Evolutionary conservation across 371 early-diverging fungal genomes (phyloP).

Genomic region (Mortierella sp.): DNA sequence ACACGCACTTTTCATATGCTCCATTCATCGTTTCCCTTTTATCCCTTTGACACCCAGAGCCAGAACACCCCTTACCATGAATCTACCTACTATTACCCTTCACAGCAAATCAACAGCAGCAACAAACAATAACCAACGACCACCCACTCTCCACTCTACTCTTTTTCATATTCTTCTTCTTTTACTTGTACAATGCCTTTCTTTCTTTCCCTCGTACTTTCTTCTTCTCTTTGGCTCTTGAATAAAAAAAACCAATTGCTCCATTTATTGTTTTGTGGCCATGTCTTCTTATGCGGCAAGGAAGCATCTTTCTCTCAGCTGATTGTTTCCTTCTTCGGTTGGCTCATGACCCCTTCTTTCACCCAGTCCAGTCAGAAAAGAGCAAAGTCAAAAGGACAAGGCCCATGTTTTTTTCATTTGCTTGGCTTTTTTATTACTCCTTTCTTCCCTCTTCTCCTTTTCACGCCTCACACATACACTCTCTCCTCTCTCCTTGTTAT

Average conservation of each 20-base stretch:
- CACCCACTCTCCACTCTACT: not conserved
- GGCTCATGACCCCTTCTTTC: not conserved
- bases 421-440: not conserved
- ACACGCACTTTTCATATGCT: too few relatives aligned
- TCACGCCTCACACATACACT: not conserved
- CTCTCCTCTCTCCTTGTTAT: not conserved
- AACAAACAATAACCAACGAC: not conserved
- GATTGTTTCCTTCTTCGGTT: not conserved
- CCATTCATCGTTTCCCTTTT: not conserved
- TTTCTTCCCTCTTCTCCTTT: not conserved
- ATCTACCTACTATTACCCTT: not conserved
- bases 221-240: not conserved
- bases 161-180: not conserved
- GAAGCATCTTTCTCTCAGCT: not conserved
- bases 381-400: not conserved
- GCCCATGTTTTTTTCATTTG: not conserved
- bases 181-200: not conserved
- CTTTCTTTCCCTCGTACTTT: not conserved
- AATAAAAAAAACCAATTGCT: not conserved
- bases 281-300: not conserved
- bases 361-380: constrained; percentile 1
- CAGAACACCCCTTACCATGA: not conserved
- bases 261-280: not conserved
- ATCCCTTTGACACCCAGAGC: not conserved
- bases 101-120: not conserved